A percentile compares a stretch with the other conserved stretches of the same genome.
phyloP scores from a whole-genome alignment of 805 yeast species.

The Candida sphagnicola region DNA sequence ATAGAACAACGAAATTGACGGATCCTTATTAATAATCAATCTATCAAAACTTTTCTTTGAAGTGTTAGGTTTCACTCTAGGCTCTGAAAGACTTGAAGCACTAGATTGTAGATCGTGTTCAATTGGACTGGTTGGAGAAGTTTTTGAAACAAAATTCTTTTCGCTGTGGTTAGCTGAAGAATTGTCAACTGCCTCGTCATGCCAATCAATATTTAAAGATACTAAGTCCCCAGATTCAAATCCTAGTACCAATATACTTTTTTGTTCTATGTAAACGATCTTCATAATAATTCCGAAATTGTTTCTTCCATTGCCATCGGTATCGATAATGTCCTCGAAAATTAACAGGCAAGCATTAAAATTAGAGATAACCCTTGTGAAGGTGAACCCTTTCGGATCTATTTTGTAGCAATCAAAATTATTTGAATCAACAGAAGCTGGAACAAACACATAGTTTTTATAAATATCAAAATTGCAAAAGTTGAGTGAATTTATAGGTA shows the following conservation, averaged over 20 bases:
- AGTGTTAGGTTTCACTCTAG: background rate
- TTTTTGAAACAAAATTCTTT: no score
- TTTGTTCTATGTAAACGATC: constrained; percentile 32
- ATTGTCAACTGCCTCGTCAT: no score
- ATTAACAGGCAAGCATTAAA: constrained; percentile 21
- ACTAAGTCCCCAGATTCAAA: constrained; percentile 67
- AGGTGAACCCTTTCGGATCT: constrained; percentile 10
- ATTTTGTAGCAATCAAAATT: constrained; percentile 55
- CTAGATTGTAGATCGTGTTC: no score
- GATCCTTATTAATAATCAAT: constrained; percentile 22
- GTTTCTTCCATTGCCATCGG: constrained; percentile 24
- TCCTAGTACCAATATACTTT: constrained; percentile 45
- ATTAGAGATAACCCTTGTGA: constrained; percentile 30
- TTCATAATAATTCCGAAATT: constrained; percentile 68
- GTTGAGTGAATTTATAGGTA: constrained; percentile 72
- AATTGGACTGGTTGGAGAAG: no score
- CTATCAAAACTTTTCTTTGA: background rate
- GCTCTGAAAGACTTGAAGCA: constrained; percentile 1
- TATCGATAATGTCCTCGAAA: constrained; percentile 7
- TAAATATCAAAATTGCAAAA: constrained; percentile 59
- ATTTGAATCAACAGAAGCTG: constrained; percentile 62
- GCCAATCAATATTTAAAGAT: constrained; percentile 20
- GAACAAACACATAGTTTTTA: constrained; percentile 43
- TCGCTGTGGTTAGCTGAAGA: no score
- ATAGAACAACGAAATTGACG: constrained; percentile 14